Evolutionary conservation across 352 stramenopile species (phyloP), one percentile per base, ranked within the genome.

Genomic region (Globisporangium cederbergense): DNA sequence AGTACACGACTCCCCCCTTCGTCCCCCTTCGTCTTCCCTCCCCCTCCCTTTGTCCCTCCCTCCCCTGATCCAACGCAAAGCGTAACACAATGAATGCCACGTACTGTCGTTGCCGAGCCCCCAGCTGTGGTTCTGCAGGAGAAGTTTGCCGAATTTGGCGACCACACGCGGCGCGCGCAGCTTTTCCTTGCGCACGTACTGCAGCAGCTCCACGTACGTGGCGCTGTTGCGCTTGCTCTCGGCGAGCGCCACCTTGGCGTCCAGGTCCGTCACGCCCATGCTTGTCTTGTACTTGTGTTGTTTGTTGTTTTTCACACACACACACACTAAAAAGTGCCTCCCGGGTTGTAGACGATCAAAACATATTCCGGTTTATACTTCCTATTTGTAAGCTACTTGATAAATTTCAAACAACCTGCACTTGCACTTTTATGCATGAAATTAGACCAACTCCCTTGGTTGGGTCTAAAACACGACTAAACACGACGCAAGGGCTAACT

Each of bases 161-260:
- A 78, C 67, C 18, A 75, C 75, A 2, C 66, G 70, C 9, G 79
- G 66, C 40, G 66, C 75, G 61, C 81, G 77, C 25, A 89, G 25
- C 58, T 90, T 89, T 58, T 90, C 79, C 45, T 80, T 84, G 53
- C 79, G 77, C 20, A 86, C 65, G 20, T 79, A 75, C 43, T 82
- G 63, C 28, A 90, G 70, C 68, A 90, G 58, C 43, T 86, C 76
- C 56, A 83, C 9, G 60, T 64, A 78, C 25, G 60, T 52, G 54
- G 81, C 65, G 45, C 58, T 65, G 32, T 67, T 68, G 42, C 58
- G 59, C 59, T 61, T 68, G 60, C 66, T 60, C 67, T 84, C 69
- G 1, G 78, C 78, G 28, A 69, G 65, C 62, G 66, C 65, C 54
- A 86, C 66, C 72, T 85, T 83, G 22, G 67, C 34, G 57, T 81